A percentile compares a stretch with the other conserved stretches of the same genome.
These are phyloP conservation scores for Nemophila menziesii DNA, from an alignment of 257 asterid genomes.

Conservation along the genomic window DNA sequence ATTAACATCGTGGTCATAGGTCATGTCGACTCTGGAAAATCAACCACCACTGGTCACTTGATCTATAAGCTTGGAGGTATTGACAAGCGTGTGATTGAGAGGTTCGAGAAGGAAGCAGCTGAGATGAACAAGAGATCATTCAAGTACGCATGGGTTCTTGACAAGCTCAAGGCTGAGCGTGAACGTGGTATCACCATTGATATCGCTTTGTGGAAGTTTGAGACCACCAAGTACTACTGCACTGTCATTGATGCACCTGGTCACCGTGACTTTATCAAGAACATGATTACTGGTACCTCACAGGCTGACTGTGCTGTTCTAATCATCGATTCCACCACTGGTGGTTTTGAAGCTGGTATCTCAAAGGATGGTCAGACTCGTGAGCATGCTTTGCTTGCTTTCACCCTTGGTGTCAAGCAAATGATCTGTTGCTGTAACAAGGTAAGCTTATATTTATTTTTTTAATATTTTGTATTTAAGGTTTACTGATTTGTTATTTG, in stretches of 20 bases:
- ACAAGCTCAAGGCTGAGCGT: conserved; percentile 88
- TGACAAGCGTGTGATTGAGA: conserved; percentile 54
- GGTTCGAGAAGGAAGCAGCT: conserved; percentile 40
- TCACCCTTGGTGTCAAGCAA: conserved; percentile 70
- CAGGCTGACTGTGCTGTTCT: conserved; percentile 24
- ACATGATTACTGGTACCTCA: conserved; percentile 23
- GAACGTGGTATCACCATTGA: conserved; percentile 86
- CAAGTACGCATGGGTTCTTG: conserved; percentile 67
- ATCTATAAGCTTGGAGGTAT: conserved; percentile 63
- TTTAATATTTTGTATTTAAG: too few relatives aligned
- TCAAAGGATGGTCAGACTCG: conserved; percentile 80
- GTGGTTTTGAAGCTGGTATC: conserved; percentile 49
- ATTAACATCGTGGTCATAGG: conserved; percentile 61
- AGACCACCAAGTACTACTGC: conserved; percentile 81
- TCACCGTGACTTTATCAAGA: conserved; percentile 24
- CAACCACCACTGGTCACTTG: conserved; percentile 65
- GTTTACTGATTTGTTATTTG: background rate
- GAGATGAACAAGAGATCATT: conserved; percentile 24
- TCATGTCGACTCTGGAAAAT: conserved; percentile 63
- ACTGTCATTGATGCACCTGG: conserved; percentile 25
- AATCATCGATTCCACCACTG: conserved; percentile 17
- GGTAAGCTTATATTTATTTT: conserved; percentile 5
- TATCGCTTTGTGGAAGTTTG: conserved; percentile 84
- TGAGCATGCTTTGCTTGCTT: conserved; percentile 68
- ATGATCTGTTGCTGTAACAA: conserved; percentile 54